phyloP scores from a whole-genome alignment of 169 alveolate species.

The Theileria orientalis region DNA sequence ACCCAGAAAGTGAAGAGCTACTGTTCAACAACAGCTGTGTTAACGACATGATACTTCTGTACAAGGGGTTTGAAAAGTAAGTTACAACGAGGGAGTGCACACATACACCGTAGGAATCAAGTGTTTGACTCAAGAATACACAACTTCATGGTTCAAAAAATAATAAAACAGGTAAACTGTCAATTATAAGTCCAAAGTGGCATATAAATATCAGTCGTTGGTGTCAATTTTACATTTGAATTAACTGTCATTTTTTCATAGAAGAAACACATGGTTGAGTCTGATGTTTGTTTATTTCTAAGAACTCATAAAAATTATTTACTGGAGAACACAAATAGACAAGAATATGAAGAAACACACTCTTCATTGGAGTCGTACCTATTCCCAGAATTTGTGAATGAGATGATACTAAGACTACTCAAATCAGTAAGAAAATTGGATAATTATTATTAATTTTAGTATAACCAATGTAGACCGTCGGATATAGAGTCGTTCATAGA shows the following conservation, averaged over 20 bases:
- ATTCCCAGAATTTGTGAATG: slow-evolving; percentile 25
- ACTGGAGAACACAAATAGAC: background rate
- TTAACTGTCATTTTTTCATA: slow-evolving; percentile 3
- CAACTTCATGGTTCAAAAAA: background rate
- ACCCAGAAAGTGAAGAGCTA: slow-evolving; percentile 14
- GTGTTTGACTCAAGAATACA: slow-evolving; percentile 19
- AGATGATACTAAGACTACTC: slow-evolving; percentile 22
- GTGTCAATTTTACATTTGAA: background rate
- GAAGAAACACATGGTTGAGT: slow-evolving; percentile 25
- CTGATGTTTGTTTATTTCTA: slow-evolving; percentile 42
- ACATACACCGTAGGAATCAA: slow-evolving; percentile 16
- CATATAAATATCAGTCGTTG: no score
- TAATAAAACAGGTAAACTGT: slow-evolving; percentile 9
- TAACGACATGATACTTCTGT: slow-evolving; percentile 52
- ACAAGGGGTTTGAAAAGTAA: slow-evolving; percentile 62
- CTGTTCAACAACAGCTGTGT: slow-evolving; percentile 32
- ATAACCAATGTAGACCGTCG: slow-evolving; percentile 26
- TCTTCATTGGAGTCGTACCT: background rate
- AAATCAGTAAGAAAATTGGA: slow-evolving; percentile 13
- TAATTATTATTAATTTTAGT: background rate
- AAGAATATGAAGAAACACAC: background rate
- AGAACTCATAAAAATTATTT: slow-evolving; percentile 35
- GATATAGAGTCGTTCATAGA: slow-evolving; percentile 29
- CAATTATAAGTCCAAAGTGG: no score
- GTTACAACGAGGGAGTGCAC: background rate